Conservation (phyloP, 192 early-diverging fungal species). For the Pilobolus umbonatus region DNA sequence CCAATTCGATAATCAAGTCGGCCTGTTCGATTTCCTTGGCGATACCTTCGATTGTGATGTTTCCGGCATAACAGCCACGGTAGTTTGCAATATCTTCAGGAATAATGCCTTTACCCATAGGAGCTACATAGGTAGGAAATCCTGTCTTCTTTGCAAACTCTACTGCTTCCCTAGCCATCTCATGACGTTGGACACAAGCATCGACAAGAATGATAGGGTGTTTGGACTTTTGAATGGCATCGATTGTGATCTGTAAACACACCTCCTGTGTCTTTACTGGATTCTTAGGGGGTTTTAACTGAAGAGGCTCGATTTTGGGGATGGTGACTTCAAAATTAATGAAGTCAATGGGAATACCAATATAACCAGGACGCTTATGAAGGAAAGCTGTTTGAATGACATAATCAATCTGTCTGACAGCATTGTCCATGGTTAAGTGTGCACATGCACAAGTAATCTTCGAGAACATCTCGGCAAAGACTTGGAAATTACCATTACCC, state of each 20-base stretch:
- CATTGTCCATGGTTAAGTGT: constrained; percentile 26
- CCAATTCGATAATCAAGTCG: constrained; percentile 40
- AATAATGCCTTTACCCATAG: constrained; percentile 44
- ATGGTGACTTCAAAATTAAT: constrained; percentile 20
- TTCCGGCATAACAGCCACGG: constrained; percentile 39
- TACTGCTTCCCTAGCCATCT: constrained; percentile 13
- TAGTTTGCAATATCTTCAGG: constrained; percentile 32
- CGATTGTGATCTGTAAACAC: constrained; percentile 30
- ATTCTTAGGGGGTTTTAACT: constrained; percentile 23
- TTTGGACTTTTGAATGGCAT: constrained; percentile 30
- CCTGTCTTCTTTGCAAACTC: constrained; percentile 25
- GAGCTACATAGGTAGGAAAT: constrained; percentile 38
- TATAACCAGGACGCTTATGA: constrained; percentile 25
- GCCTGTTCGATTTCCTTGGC: constrained; percentile 29
- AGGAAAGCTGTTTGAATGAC: constrained; percentile 18
- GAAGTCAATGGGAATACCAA: constrained; percentile 43
- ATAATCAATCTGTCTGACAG: constrained; percentile 38
- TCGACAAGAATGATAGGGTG: constrained; percentile 42
- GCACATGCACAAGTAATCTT: constrained; percentile 39
- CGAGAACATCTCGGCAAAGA: constrained; percentile 40
- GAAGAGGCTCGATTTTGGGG: constrained; percentile 24
- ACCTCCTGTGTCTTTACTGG: constrained; percentile 25
- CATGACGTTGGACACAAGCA: constrained; percentile 36
- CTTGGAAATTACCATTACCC: constrained; percentile 47
- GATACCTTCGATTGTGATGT: constrained; percentile 30